Base-by-base conservation (phyloP, 2,329 filamentous ascomycete species). In the Venturia aucupariae region DNA sequence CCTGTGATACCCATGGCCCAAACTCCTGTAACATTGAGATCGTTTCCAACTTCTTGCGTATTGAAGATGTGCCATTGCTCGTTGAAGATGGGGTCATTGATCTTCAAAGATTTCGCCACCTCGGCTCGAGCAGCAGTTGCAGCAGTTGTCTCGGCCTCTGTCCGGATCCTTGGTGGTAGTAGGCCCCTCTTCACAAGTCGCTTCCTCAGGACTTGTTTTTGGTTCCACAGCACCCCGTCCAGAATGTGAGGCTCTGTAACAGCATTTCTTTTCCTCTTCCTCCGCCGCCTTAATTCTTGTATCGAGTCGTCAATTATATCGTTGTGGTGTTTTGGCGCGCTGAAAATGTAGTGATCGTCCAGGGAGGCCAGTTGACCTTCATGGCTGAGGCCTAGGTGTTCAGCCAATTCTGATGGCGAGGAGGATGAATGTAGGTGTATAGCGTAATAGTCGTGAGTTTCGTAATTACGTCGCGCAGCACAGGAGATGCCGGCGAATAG, bases 31-130 rank as follows among this genome's bases (percentile, higher is more conserved):
- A 97, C 92, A 71, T 99, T 99, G 71, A 99, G 84, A 74, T 99
- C 94, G 76, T 97, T 90, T 6, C 92, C 93, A 0, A 86, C 73
- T 70, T 96, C 86, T 6, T 89, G 74, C 0, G 89, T 81, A 73
- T 99, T 99, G 79, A 89, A 87, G 59, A 99, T 79, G 81, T 99
- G 94, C 94, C 94, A 99, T 76, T 99, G 94, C 65, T 95, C 89
- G 51, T 84, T 81, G 76, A 97, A 99, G 62, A 96, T 96, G 22
- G 94, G 94, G 71, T 99, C 94, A 39, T 80, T 75, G 68, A 99
- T 97, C 17, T 81, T 80, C n/a, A 99, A 80, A 2, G 81, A 78
- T 61, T 81, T 75, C 68, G 86, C 86, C 59, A 95, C 78, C 5
- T 82, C 75, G 60, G 82, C 75, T 69, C 89, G 86, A 67, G 81